Conservation (phyloP, 768 basidiomycete genomes). For the Russula lepida region DNA sequence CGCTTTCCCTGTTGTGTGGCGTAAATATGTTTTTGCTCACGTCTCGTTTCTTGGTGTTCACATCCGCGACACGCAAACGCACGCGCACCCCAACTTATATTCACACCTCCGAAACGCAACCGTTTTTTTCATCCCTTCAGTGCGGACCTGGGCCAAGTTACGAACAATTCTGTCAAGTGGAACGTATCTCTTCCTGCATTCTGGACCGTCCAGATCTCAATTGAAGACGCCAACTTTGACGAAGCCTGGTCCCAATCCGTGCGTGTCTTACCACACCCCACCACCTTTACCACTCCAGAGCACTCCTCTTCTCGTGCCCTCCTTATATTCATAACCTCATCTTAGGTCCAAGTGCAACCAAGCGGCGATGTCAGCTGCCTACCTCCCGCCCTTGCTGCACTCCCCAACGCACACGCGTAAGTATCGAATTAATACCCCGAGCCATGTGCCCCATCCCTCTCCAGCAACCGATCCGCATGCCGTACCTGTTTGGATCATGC, state of each 20-base stretch:
- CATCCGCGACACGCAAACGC: neutral
- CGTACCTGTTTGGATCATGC: too few relatives aligned
- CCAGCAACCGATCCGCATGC: neutral
- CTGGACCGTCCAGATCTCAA: conserved; percentile 40
- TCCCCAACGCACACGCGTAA: neutral
- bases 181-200: conserved; percentile 39
- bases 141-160: conserved; percentile 46
- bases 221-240: conserved; percentile 43
- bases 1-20: neutral
- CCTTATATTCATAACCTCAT: neutral
- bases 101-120: neutral
- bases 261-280: neutral
- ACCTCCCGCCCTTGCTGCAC: neutral
- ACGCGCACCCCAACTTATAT: neutral
- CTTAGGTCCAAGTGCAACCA: conserved; percentile 31
- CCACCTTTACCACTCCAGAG: neutral
- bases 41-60: neutral
- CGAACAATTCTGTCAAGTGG: conserved; percentile 38
- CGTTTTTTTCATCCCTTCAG: conserved; percentile 29
- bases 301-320: too few relatives aligned
- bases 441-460: neutral
- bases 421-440: neutral
- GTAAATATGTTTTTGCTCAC: neutral
- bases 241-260: conserved; percentile 47
- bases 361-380: conserved; percentile 36